These are phyloP conservation scores for Lachancea nothofagi DNA, from an alignment of 805 yeast species.

Conservation along the genomic window DNA sequence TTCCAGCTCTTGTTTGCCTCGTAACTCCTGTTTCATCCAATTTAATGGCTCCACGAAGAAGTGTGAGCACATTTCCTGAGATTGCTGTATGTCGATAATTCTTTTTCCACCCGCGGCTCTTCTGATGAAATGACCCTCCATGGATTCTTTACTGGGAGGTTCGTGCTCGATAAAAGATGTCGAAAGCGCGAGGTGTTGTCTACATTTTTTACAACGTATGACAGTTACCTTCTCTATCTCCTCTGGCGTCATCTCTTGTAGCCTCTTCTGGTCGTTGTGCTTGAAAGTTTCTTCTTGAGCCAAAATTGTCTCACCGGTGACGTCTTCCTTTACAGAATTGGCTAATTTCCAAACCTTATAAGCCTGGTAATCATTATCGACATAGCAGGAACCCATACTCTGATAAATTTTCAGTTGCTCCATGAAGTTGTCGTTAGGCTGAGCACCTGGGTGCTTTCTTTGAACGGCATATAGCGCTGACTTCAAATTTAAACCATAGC, in stretches of 20 bases:
- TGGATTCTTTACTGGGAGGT: slow-evolving; percentile 59
- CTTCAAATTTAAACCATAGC: slow-evolving; percentile 51
- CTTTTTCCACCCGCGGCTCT: slow-evolving; percentile 58
- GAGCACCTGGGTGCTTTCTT: slow-evolving; percentile 51
- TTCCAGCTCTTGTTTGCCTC: slow-evolving; percentile 62
- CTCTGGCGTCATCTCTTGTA: slow-evolving; percentile 25
- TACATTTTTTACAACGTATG: slow-evolving; percentile 77
- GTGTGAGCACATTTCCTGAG: slow-evolving; percentile 67
- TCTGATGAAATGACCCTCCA: slow-evolving; percentile 60
- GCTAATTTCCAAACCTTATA: slow-evolving; percentile 43
- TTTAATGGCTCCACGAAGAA: slow-evolving; percentile 79
- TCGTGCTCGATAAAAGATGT: slow-evolving; percentile 58
- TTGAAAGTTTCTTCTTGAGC: slow-evolving; percentile 30
- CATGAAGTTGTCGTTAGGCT: slow-evolving; percentile 71
- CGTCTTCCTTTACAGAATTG: slow-evolving; percentile 37
- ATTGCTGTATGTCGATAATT: slow-evolving; percentile 52
- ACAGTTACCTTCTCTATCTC: slow-evolving; percentile 30
- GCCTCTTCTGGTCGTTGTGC: slow-evolving; percentile 24
- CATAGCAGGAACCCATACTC: slow-evolving; percentile 34
- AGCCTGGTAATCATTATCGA: slow-evolving; percentile 28
- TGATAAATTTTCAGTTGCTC: slow-evolving; percentile 66
- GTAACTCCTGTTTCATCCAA: slow-evolving; percentile 87
- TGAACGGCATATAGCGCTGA: slow-evolving; percentile 74
- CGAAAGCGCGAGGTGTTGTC: slow-evolving; percentile 61
- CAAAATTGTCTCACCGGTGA: slow-evolving; percentile 34